These are phyloP conservation scores for Tetracladium marchalianum DNA, from an alignment of 495 filamentous ascomycete species.

Conservation along the genomic window DNA sequence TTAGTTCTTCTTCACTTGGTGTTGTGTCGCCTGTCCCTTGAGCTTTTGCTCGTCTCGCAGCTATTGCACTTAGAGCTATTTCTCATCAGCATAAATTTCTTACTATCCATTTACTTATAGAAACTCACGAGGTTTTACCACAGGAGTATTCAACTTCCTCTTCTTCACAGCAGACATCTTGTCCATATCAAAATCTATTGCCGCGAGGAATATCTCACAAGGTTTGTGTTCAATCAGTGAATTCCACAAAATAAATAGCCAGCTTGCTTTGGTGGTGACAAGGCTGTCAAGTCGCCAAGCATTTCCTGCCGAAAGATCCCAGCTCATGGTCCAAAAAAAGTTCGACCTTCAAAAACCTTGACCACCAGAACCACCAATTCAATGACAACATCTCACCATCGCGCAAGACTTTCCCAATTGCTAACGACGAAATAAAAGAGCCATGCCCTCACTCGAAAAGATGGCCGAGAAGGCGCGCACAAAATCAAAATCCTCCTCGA, in stretches of 20 bases:
- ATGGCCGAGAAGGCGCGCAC: conserved; percentile 5
- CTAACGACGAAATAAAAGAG: background rate
- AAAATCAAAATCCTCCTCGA: background rate
- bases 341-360: background rate
- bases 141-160: conserved; percentile 28
- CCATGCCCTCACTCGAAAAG: conserved; percentile 11
- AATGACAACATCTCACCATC: too few relatives aligned
- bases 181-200: too few relatives aligned
- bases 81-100: conserved; percentile 4
- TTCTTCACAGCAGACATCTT: conserved; percentile 32
- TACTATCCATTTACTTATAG: conserved; percentile 2
- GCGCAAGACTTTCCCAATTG: too few relatives aligned
- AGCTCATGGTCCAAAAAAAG: conserved; percentile 6
- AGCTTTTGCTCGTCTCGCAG: conserved; percentile 30
- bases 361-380: background rate
- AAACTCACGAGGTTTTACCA: conserved; percentile 23
- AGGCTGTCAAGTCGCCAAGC: too few relatives aligned
- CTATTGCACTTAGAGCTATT: conserved; percentile 40
- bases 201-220: too few relatives aligned
- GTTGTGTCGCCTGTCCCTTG: conserved; percentile 2
- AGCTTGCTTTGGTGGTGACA: too few relatives aligned
- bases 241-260: too few relatives aligned
- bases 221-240: too few relatives aligned
- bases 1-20: conserved; percentile 6
- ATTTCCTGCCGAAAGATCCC: too few relatives aligned